Conservation (phyloP, 2,329 filamentous ascomycete species). For the Cryphonectria carpinicola region DNA sequence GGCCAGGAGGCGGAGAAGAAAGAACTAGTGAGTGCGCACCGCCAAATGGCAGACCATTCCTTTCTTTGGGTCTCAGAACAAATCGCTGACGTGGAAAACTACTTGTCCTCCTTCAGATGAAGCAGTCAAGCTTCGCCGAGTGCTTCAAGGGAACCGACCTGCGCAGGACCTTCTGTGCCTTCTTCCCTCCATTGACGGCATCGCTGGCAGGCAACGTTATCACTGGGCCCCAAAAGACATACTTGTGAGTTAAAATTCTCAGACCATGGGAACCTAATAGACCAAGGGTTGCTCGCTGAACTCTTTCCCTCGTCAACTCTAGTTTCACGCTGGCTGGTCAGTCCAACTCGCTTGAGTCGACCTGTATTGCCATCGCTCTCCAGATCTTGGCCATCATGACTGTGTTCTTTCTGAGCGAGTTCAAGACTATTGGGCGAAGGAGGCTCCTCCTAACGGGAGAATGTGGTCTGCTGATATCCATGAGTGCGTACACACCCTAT, state of each 20-base stretch:
- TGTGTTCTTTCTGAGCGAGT: constrained; percentile 9
- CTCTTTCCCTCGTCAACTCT: neutral
- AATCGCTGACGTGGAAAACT: neutral
- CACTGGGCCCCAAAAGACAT: constrained; percentile 12
- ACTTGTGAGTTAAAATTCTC: neutral
- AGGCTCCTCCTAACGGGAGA: constrained; percentile 5
- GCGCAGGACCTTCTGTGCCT: constrained; percentile 6
- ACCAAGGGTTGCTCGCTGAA: neutral
- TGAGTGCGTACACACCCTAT: neutral
- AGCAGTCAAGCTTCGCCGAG: constrained; percentile 3
- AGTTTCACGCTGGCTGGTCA: constrained; percentile 12
- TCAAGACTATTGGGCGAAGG: neutral
- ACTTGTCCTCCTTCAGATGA: neutral
- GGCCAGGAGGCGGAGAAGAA: constrained; percentile 12
- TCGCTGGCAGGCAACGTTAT: constrained; percentile 11
- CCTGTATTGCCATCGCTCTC: constrained; percentile 10
- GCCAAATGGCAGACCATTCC: neutral
- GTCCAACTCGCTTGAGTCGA: constrained; percentile 11
- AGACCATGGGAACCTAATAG: neutral
- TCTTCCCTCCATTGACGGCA: constrained; percentile 9
- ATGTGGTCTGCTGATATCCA: constrained; percentile 5
- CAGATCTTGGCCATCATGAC: constrained; percentile 10
- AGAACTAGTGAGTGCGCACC: neutral
- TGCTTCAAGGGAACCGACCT: constrained; percentile 7
- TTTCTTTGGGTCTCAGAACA: neutral